Base-by-base conservation (phyloP, 2,329 filamentous ascomycete genomes). In the Ceratocystis cubensis region DNA sequence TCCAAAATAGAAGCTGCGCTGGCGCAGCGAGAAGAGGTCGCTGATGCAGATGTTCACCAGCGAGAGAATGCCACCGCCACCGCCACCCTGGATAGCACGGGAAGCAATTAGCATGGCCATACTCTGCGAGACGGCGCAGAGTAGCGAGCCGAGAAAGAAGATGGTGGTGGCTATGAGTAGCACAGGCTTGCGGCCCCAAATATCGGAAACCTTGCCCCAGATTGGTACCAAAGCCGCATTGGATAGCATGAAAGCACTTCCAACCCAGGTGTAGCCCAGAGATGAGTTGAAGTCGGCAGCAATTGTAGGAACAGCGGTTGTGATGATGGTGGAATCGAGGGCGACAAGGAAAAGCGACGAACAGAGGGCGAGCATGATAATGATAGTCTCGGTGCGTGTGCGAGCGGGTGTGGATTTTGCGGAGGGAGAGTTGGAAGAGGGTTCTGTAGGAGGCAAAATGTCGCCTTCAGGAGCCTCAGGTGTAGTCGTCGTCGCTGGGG, bases 211-310 rank as follows among this genome's bases (percentile, higher is more conserved):
- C 71, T 83, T 82, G 66, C 86, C 87, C 88, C 88, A 92, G 63
- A 87, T 84, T 0, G 88, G 87, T 0, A 84, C 83, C 0, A 82
- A 81, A 73, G 79, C 82, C 1, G 87, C 85, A 72, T 85, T 87
- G 66, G 85, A 87, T 10, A 92, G 82, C 5, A 91, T 78, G 72
- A 88, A 93, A 2, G 88, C 84, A 46, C 82, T 84, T 15, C 88
- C 88, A 69, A 93, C 86, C 89, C 88, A 92, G 64, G 86, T 82
- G 75, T 91, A 92, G 28, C 88, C 88, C 17, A 82, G 78, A 2
- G 83, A 83, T 5, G 87, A 88, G 57, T 84, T 72, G 69, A 92
- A 82, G 68, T 88, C 79, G 44, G 75, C 75, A 4, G 83, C 80
- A 69, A 89, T 88, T 15, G 84, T 84, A 0, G 87, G 86, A 4